Base-by-base conservation (phyloP, 805 yeast genomes). In the Wickerhamomyces canadensis region DNA sequence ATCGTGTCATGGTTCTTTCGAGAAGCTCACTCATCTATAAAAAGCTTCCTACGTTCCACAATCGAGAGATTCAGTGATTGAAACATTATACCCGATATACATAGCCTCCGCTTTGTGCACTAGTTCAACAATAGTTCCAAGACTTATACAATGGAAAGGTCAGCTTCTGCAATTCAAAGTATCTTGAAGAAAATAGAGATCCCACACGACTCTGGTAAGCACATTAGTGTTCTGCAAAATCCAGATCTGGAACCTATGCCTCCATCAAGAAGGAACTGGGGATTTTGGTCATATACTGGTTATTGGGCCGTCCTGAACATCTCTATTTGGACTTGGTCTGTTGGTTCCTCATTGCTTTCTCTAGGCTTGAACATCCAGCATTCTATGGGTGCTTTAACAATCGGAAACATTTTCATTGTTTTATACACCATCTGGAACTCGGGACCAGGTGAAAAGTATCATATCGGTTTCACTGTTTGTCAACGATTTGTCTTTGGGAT, bases 401-500 rank as follows among this genome's bases (percentile, higher is more conserved):
- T 69, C 14, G 70, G 65, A 2, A 65, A 66, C 41, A 35, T 62
- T 10, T 41, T 69, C 31, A 63, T 67, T 31, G 58, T 62, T 19
- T 26, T 55, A 2, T 58, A 57, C 34, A 60, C 71, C 6, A 48
- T 58, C 17, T 46, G 57, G 22, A 65, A 64, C 45, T 61, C 70
- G 11, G 55, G 55, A 13, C 67, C 65, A 3, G 74, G 74, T 30
- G 54, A 59, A 19, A 48, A 60, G 12, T 68, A 60, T 40, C 72
- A 67, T 43, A 53, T 62, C 34, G 69, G 75, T 9, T 70, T 59
- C 45, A 67, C 77, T 1, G 36, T 70, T 16, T 57, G 67, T 7
- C 74, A 67, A 45, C 54, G 77, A 49, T 58, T 69, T 22, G 62
- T 65, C 2, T 72, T 70, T 52, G 77, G 76, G 16, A 63, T 70